Evolutionary conservation across 768 basidiomycete genomes (phyloP).

Genomic region (Pulveroboletus sp.): DNA sequence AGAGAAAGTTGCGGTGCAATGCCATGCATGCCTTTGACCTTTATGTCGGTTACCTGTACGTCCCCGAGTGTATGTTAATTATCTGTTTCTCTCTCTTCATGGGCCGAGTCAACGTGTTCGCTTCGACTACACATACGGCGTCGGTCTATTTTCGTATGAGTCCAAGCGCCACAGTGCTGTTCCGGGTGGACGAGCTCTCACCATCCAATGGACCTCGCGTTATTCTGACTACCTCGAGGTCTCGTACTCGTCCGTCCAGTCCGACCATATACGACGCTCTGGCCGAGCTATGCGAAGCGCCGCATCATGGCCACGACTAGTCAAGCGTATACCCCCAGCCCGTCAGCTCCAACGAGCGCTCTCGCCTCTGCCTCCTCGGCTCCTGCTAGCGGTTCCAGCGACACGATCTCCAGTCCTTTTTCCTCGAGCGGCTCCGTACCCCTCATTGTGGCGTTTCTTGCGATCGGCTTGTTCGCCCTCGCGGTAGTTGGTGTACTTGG

Average conservation of each 20-base stretch:
- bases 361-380: background rate
- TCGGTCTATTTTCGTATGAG: constrained; percentile 17
- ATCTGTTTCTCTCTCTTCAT: background rate
- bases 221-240: constrained; percentile 12
- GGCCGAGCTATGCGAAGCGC: constrained; percentile 10
- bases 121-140: background rate
- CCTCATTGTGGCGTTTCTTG: constrained; percentile 55
- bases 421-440: constrained; percentile 43
- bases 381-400: background rate
- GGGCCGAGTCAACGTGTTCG: background rate
- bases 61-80: background rate
- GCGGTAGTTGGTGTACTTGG: constrained; percentile 46
- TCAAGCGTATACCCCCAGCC: background rate
- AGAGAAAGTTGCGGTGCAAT: background rate
- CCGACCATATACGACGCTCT: background rate
- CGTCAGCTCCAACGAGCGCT: constrained; percentile 6
- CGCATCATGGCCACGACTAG: constrained; percentile 15
- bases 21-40: background rate
- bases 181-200: too few species aligned
- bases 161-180: too few species aligned
- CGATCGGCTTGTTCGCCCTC: constrained; percentile 51
- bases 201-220: constrained; percentile 10
- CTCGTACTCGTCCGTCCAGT: constrained; percentile 3
- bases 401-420: constrained; percentile 14
- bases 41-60: background rate